Conservation (phyloP, 805 yeast species). For the Wickerhamiella alocasiicola region DNA sequence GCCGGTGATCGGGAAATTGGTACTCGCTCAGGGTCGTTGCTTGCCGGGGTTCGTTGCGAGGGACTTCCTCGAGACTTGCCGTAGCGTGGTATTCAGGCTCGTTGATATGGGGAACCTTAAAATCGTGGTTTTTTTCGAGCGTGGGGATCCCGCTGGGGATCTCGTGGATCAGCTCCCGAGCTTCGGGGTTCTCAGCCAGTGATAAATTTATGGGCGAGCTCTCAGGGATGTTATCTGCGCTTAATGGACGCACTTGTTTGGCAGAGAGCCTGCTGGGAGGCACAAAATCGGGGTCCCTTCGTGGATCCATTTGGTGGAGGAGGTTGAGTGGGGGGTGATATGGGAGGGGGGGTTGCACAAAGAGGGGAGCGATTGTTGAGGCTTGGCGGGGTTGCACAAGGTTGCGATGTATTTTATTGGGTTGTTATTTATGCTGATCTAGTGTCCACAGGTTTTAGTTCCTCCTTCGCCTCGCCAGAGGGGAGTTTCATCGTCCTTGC, state of each 20-base stretch:
- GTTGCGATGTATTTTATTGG: too few species aligned
- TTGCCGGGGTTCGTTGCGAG: conserved; percentile 85
- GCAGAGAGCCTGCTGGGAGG: conserved; percentile 53
- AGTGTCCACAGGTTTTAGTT: too few species aligned
- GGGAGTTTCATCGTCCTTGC: too few species aligned
- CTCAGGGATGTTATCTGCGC: conserved; percentile 25
- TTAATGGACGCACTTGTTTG: conserved; percentile 20
- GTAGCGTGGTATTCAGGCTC: conserved; percentile 31
- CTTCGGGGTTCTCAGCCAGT: not conserved
- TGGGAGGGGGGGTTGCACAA: too few species aligned
- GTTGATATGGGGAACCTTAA: conserved; percentile 22
- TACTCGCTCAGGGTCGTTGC: conserved; percentile 59
- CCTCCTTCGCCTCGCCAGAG: too few species aligned
- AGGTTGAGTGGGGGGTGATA: not conserved
- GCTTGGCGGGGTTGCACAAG: too few species aligned
- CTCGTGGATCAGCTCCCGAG: conserved; percentile 11
- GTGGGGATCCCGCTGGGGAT: conserved; percentile 22
- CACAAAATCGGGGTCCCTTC: conserved; percentile 77
- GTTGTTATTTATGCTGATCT: too few species aligned
- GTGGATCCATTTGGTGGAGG: conserved; percentile 62
- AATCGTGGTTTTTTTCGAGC: conserved; percentile 7
- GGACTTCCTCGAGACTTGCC: conserved; percentile 94
- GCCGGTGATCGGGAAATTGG: conserved; percentile 76
- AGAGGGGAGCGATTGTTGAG: not conserved
- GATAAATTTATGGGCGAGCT: conserved; percentile 21